phyloP scores from a whole-genome alignment of 306 rosid species.

The Acacia crassicarpa region DNA sequence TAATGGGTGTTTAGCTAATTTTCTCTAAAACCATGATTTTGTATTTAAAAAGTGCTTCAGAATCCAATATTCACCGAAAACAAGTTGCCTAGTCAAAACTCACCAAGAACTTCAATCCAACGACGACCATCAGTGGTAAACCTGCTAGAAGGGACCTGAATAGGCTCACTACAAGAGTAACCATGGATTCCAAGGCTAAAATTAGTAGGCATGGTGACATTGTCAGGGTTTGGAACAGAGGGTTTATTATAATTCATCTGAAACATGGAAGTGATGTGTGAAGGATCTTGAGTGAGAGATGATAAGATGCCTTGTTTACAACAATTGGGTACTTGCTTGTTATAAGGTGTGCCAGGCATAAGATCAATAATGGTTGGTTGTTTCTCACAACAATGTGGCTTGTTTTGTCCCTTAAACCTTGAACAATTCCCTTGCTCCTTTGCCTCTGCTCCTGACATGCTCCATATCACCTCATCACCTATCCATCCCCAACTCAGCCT shows the following conservation, averaged over 20 bases:
- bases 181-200: constrained; percentile 73
- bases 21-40: too few species aligned
- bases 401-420: constrained; percentile 41
- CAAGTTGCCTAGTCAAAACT: not conserved
- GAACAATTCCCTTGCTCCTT: constrained; percentile 70
- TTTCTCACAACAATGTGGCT: constrained; percentile 73
- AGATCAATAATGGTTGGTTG: constrained; percentile 62
- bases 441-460: constrained; percentile 81
- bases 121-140: constrained; percentile 48
- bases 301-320: constrained; percentile 69
- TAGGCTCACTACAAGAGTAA: constrained; percentile 56
- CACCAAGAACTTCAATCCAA: constrained; percentile 68
- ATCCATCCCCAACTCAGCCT: constrained; percentile 67
- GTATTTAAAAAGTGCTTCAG: too few species aligned
- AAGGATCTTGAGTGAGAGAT: constrained; percentile 58
- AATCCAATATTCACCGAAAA: not conserved
- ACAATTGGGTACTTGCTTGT: constrained; percentile 56
- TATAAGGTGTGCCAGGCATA: constrained; percentile 59
- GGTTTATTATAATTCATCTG: constrained; percentile 48
- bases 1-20: too few species aligned
- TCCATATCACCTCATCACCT: constrained; percentile 69
- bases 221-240: not conserved
- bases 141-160: constrained; percentile 52
- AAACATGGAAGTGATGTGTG: constrained; percentile 44
- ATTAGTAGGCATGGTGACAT: constrained; percentile 4